Evolutionary conservation across 225 moss, liverwort and hornwort species (phyloP), one percentile per base, ranked within the genome.

Genomic region (Marchantia polymorpha): DNA sequence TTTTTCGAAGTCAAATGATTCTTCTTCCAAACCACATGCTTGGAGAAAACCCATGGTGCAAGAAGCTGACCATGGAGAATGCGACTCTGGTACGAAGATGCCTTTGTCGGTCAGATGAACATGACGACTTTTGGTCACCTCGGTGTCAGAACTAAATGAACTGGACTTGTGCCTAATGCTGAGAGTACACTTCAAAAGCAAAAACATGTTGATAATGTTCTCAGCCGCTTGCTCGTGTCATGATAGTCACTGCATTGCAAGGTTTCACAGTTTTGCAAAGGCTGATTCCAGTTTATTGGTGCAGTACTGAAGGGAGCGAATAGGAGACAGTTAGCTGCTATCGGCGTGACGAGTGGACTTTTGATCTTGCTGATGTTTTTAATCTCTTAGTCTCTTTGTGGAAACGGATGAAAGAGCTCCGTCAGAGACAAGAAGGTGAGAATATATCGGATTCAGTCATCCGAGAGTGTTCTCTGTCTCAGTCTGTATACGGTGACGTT

Each of bases 21-120:
- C 39, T 39, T 39, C n/a, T 39, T 39, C 39, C 39, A 39, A 16
- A 17, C n/a, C 3, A n/a, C 74, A 76, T 59, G 30, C 76, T 76
- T 59, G 76, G 76, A 17, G 58, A 20, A 14, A 76, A 19, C 29
- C 76, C 76, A 27, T 76, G 76, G 76, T 76, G 76, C 61, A 47
- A 11, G n/a, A 23, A 64, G 20, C 17, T 17, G 3, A n/a, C 9
- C 19, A 11, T 8, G 20, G 6, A 30, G 46, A 59, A 60, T n/a
- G 39, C 23, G 17, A 39, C 39, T 39, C 14, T 58, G 30, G 22
- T 31, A 0, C 29, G 60, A 59, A 58, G 76, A 60, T 76, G 60
- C 30, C 26, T 76, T 8, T 76, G 76, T 61, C 76, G 76, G 2
- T n/a, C 29, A 8, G 46, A 14, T 30, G n/a, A 30, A 31, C 12